Evolutionary conservation across 306 rosid genomes (phyloP), one percentile per base, ranked within the genome.

Genomic region (Lathyrus oleraceus): DNA sequence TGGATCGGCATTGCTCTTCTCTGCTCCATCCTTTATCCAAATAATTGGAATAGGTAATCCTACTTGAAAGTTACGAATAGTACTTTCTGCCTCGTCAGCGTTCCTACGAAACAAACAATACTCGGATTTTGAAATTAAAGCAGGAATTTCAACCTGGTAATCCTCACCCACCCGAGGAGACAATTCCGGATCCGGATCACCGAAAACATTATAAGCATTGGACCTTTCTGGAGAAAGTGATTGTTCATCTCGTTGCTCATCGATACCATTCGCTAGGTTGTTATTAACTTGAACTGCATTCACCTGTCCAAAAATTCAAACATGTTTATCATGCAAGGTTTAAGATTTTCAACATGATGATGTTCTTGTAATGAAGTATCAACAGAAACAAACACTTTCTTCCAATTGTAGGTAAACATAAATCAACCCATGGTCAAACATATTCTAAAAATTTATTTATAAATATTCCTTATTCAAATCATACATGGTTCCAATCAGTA

Each of bases 101-200:
- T 70, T 82, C 70, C 67, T 79, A 69, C 61, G 75, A 45, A 66
- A 68, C 72, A 51, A 45, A 54, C 60, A 20, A 78, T 82, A 77
- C 8, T 87, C 85, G 67, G 78, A 71, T 38, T 73, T 69, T 72
- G 86, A 59, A n/a, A 81, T 57, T 48, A 81, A 76, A 52, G 71
- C 65, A 13, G 96, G 89, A 69, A 88, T 68, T 70, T 87, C 87
- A 70, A 76, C 94, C 73, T 94, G 98, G 81, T 76, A 85, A 57
- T 87, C 76, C 44, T 81, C 76, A 59, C 97, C 98, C 53, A 88
- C 89, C 65, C 96, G 77, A 76, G 94, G 96, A 78, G 65, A 81
- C 73, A 81, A 70, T 27, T 87, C 92, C 0, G 90, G 87, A 27
- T 87, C 92, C 0, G 90, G 87, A 27, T 88, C 95, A 40, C 87